Conservation (phyloP, 176 grass and related monocot genomes). For the Oryza coarctata region DNA sequence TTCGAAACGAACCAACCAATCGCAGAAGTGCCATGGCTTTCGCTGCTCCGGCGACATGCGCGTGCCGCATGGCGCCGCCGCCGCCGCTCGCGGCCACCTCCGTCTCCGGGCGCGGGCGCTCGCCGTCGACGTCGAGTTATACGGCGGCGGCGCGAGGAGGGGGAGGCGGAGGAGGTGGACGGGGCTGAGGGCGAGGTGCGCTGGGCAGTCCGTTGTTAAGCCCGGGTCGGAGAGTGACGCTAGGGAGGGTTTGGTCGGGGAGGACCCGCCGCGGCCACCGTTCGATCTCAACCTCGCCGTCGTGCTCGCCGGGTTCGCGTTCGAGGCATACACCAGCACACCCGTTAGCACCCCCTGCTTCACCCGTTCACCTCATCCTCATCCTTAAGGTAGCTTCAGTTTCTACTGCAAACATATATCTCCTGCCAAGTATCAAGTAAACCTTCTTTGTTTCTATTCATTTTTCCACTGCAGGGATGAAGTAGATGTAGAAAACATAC, state of each 20-base stretch:
- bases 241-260: not conserved
- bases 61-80: conserved; percentile 21
- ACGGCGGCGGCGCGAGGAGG: conserved; percentile 11
- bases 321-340: conserved; percentile 80
- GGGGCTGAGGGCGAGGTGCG: conserved; percentile 33
- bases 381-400: not conserved
- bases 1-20: not conserved
- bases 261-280: conserved; percentile 41
- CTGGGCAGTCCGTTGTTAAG: conserved; percentile 26
- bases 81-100: not conserved
- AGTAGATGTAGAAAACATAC: conserved; percentile 47
- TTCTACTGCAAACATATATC: conserved; percentile 7
- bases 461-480: conserved; percentile 51
- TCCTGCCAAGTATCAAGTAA: not conserved
- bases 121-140: not conserved
- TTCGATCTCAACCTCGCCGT: conserved; percentile 89
- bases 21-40: conserved; percentile 16
- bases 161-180: conserved; percentile 34
- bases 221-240: conserved; percentile 8
- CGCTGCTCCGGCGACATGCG: conserved; percentile 9
- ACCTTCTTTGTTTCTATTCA: conserved; percentile 13
- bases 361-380: not conserved
- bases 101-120: conserved; percentile 11
- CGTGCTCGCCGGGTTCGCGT: conserved; percentile 88
- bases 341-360: conserved; percentile 50